These are phyloP conservation scores for Rhododendron williamsianum DNA, from an alignment of 148 eudicot genomes.

Conservation along the genomic window DNA sequence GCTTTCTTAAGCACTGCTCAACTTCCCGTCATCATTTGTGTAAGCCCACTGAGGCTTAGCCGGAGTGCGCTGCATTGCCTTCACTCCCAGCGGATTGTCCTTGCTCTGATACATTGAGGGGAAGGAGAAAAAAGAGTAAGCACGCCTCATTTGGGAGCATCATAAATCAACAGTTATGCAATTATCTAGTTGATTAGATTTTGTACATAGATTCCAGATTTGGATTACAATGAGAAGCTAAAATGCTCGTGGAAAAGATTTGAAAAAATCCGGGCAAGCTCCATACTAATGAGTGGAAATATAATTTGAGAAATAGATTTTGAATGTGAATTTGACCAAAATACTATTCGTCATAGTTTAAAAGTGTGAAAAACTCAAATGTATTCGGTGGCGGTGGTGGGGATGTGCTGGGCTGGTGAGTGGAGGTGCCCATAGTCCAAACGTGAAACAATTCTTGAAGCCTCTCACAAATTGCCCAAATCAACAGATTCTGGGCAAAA, in stretches of 20 bases:
- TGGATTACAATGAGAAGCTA: not conserved
- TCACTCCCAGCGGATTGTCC: conserved; percentile 13
- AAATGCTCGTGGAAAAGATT: not conserved
- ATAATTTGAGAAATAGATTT: not conserved
- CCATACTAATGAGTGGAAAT: not conserved
- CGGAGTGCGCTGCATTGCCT: conserved; percentile 7
- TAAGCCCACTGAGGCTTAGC: conserved; percentile 11
- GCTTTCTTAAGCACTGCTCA: not conserved
- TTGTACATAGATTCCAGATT: not conserved
- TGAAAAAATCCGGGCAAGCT: not conserved
- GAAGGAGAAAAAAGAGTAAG: not conserved
- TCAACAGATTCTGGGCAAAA: not conserved
- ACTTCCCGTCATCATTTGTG: not conserved
- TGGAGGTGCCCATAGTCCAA: too few relatives aligned
- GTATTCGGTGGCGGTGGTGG: too few relatives aligned
- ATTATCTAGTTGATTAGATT: too few relatives aligned
- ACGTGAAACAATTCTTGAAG: not conserved
- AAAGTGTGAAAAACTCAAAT: not conserved
- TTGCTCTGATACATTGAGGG: conserved; percentile 8
- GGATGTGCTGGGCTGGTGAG: too few relatives aligned
- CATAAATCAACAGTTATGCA: not conserved
- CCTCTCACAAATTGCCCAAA: not conserved
- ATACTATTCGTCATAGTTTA: not conserved
- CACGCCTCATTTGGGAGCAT: not conserved
- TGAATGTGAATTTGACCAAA: not conserved